These are phyloP conservation scores for Pontederia crassipes DNA, from an alignment of 176 grass and related monocot species.

Conservation along the genomic window DNA sequence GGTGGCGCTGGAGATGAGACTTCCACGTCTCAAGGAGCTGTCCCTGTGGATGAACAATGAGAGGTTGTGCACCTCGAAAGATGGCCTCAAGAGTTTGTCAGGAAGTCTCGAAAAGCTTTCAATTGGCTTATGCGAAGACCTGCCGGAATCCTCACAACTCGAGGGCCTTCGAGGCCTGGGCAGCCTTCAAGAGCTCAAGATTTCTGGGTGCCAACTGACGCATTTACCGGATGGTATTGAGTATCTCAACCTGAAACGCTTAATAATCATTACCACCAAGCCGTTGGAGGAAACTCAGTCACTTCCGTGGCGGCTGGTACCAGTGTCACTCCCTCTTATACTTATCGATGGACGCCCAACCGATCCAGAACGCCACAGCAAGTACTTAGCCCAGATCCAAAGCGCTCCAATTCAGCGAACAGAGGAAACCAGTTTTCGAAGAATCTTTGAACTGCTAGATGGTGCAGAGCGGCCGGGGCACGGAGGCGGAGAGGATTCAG, in stretches of 20 bases:
- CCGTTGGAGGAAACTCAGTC: no score
- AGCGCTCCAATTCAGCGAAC: no score
- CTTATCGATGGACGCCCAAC: no score
- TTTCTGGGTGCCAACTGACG: slow-evolving; percentile 28
- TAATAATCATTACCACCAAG: no score
- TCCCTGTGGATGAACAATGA: slow-evolving; percentile 21
- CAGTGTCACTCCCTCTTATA: not conserved
- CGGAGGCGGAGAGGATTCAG: no score
- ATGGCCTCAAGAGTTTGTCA: not conserved
- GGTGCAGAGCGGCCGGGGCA: no score
- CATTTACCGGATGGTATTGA: slow-evolving; percentile 29
- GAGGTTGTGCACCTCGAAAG: slow-evolving; percentile 11
- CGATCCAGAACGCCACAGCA: no score
- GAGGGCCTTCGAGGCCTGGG: slow-evolving; percentile 16
- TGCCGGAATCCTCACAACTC: slow-evolving; percentile 22
- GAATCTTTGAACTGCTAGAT: no score
- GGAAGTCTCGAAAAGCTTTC: slow-evolving; percentile 3
- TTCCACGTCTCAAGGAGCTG: slow-evolving; percentile 35
- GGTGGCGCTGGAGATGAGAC: slow-evolving; percentile 19
- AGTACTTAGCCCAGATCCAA: no score
- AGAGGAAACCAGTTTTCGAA: no score
- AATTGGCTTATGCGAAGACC: slow-evolving; percentile 25
- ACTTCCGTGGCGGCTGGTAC: not conserved
- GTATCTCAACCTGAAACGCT: not conserved
- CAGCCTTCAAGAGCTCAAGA: slow-evolving; percentile 35